Conservation (phyloP, 345 rosid species). For the Anastatica hierochuntica region DNA sequence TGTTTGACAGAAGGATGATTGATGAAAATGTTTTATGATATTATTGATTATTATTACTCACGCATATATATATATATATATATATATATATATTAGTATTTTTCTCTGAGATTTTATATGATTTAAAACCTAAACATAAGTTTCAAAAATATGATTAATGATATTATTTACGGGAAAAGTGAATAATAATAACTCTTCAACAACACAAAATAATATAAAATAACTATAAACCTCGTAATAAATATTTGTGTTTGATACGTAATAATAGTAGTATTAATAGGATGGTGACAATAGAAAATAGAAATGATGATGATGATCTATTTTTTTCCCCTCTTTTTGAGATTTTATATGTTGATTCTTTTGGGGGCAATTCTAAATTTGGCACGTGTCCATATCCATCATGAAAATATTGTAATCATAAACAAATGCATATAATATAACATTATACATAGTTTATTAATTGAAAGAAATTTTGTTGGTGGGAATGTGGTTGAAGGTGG, state of each 20-base stretch:
- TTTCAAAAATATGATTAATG: too few relatives aligned
- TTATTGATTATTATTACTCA: too few relatives aligned
- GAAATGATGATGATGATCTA: slow-evolving; percentile 23
- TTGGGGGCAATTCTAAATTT: slow-evolving; percentile 5
- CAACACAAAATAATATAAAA: not conserved
- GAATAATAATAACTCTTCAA: slow-evolving; percentile 24
- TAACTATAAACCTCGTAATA: slow-evolving; percentile 2
- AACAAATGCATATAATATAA: too few relatives aligned
- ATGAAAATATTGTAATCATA: too few relatives aligned
- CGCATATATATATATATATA: too few relatives aligned
- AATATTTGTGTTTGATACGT: slow-evolving; percentile 16
- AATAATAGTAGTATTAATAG: slow-evolving; percentile 21
- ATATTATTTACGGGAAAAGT: slow-evolving; percentile 21
- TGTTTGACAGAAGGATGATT: too few relatives aligned
- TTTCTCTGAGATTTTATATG: too few relatives aligned
- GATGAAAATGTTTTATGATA: too few relatives aligned
- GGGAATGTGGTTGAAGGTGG: slow-evolving; percentile 55
- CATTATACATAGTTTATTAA: too few relatives aligned
- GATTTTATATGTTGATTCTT: slow-evolving; percentile 24
- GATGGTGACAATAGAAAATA: slow-evolving; percentile 23
- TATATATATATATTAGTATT: too few relatives aligned
- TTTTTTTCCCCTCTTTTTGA: slow-evolving; percentile 10
- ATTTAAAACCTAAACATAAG: too few relatives aligned
- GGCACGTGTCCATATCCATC: slow-evolving; percentile 57
- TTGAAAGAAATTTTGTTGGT: too few relatives aligned